These are phyloP conservation scores for Colletotrichum gloeosporioides DNA, from an alignment of 2,329 filamentous ascomycete species.

Conservation along the genomic window DNA sequence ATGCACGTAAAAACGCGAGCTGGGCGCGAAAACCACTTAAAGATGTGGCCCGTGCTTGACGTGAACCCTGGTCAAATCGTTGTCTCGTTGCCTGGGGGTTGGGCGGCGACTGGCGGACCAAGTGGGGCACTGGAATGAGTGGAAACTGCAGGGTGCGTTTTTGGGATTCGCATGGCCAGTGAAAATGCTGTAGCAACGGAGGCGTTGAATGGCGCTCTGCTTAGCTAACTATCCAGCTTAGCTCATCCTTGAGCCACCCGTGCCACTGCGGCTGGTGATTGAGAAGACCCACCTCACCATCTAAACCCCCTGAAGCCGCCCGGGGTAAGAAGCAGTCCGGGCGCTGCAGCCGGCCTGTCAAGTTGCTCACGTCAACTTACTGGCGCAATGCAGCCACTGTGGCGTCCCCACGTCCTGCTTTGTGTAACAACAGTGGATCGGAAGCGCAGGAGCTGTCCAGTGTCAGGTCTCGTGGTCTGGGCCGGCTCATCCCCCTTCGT, in stretches of 20 bases:
- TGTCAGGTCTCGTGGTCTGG: not conserved
- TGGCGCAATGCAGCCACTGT: not conserved
- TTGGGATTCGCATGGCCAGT: not conserved
- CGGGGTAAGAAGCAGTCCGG: not conserved
- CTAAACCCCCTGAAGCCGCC: not conserved
- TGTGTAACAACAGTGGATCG: not conserved
- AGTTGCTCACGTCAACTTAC: not conserved
- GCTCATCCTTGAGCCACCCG: not conserved
- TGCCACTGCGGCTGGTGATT: not conserved
- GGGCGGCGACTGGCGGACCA: not conserved
- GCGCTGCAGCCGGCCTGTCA: not conserved
- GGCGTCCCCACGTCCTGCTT: not conserved
- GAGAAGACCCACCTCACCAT: not conserved
- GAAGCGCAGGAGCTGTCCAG: not conserved
- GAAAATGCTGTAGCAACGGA: conserved; percentile 3
- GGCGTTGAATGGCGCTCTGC: not conserved
- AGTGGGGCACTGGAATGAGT: not conserved
- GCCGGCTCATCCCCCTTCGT: not conserved
- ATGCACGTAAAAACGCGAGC: conserved; percentile 27
- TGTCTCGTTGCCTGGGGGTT: conserved; percentile 19
- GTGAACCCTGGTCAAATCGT: conserved; percentile 18
- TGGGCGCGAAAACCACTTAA: conserved; percentile 23
- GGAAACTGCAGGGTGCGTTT: conserved; percentile 1
- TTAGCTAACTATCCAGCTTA: not conserved
- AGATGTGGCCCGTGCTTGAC: conserved; percentile 22